Base-by-base conservation (phyloP, 225 moss, liverwort and hornwort species). In the Polytrichum commune region DNA sequence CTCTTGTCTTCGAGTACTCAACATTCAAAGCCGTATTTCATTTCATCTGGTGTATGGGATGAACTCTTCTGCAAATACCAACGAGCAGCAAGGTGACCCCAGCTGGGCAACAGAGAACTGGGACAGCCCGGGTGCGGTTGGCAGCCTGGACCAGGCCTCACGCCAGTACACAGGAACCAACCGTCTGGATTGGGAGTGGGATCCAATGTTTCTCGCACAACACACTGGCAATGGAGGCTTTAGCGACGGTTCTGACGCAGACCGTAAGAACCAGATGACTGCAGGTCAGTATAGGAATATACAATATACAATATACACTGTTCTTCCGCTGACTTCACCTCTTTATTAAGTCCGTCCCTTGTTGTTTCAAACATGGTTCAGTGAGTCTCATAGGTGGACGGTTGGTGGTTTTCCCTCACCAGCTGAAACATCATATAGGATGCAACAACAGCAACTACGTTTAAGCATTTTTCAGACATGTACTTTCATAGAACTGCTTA, bases 111-210 rank as follows among this genome's bases (percentile, higher is more conserved):
- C 93, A 65, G 96, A 92, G 73, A 92, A 87, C 78, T 96, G 96
- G 96, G 93, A 96, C 81, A 90, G 83, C 71, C 82, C 93, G 68
- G 87, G 87, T 71, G 80, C 82, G 57, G 91, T 88, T 72, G 83
- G 85, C 62, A 84, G 80, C 77, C 89, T 93, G 70, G 93, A 90
- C 56, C 84, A 84, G 73, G 81, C 68, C 77, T 84, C 79, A 75
- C 83, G 93, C 72, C 77, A 91, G 32, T 96, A 84, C 66, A 33
- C 82, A 54, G 69, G 79, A 64, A 82, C 85, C 57, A 90, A 79
- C 83, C 89, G 93, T 24, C 82, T 88, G 75, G 96, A 93, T 82
- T 96, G 96, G 96, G 96, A 96, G 64, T 96, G 96, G 96, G 93
- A 93, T 73, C 82, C 92, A 73, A 93, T 96, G 93, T 93, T 93